These are phyloP conservation scores for Meira nashicola DNA, from an alignment of 1,284 basidiomycete species.

Conservation along the genomic window DNA sequence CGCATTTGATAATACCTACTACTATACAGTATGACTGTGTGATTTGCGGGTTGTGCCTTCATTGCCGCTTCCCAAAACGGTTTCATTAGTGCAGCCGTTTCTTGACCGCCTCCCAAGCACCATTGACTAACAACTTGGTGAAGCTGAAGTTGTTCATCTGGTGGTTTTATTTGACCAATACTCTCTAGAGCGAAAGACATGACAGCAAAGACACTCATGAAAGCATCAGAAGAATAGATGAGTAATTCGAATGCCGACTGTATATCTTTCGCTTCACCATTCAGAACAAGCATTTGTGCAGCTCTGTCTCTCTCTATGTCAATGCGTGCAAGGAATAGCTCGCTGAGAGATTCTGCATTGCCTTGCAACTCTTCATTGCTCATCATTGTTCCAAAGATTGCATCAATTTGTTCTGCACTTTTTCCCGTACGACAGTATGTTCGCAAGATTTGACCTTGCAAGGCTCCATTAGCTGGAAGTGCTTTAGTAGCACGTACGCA, in stretches of 20 bases:
- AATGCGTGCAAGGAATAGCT: constrained; percentile 38
- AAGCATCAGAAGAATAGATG: constrained; percentile 30
- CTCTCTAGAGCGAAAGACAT: constrained; percentile 26
- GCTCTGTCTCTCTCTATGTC: constrained; percentile 43
- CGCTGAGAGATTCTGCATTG: constrained; percentile 22
- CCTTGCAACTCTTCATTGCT: constrained; percentile 18
- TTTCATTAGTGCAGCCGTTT: constrained; percentile 36
- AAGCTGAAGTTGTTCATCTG: constrained; percentile 36
- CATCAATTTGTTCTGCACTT: constrained; percentile 32
- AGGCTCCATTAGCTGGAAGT: constrained; percentile 25
- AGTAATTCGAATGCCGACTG: constrained; percentile 23
- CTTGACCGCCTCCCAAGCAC: constrained; percentile 26
- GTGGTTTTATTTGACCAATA: constrained; percentile 18
- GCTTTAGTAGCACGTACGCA: constrained; percentile 24
- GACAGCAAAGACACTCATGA: constrained; percentile 42
- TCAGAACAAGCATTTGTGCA: constrained; percentile 19
- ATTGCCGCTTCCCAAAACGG: constrained; percentile 35
- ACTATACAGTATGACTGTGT: constrained; percentile 25
- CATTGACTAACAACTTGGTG: constrained; percentile 31
- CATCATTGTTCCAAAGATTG: constrained; percentile 25
- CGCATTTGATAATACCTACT: constrained; percentile 33
- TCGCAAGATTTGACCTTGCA: constrained; percentile 37
- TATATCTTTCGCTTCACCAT: constrained; percentile 10
- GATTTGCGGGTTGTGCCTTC: constrained; percentile 28
- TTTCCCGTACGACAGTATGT: constrained; percentile 25